Evolutionary conservation across 75 land plant genomes (phyloP).

Genomic region (Chamaecyparis obtusa): DNA sequence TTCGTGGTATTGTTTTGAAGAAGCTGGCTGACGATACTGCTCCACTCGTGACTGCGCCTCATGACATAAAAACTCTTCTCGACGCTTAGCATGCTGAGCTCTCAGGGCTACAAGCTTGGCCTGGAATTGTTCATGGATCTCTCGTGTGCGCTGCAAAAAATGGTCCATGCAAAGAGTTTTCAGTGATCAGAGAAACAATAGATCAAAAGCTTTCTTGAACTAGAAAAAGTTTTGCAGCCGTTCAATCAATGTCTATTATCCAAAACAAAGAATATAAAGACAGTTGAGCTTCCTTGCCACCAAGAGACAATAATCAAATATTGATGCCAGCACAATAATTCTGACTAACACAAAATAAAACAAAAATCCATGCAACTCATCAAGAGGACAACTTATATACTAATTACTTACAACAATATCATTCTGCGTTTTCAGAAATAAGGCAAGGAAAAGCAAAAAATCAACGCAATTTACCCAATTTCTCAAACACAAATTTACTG

Average conservation of each 20-base stretch:
- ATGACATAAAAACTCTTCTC: constrained; percentile 70
- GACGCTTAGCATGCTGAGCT: constrained; percentile 54
- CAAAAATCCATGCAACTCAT: not conserved
- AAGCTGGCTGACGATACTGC: constrained; percentile 43
- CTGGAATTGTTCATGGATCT: constrained; percentile 78
- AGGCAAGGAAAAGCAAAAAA: not conserved
- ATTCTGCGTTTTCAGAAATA: not conserved
- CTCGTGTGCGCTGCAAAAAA: constrained; percentile 59
- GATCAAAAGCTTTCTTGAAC: not conserved
- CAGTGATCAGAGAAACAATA: not conserved
- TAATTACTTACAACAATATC: not conserved
- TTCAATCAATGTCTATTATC: not conserved
- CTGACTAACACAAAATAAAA: not conserved
- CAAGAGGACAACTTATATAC: not conserved
- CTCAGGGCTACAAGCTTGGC: constrained; percentile 60
- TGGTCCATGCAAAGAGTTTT: not conserved
- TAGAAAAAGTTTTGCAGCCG: not conserved
- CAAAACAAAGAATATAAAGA: not conserved
- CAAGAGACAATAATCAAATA: not conserved
- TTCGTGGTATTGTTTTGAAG: constrained; percentile 24
- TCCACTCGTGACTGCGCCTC: constrained; percentile 68
- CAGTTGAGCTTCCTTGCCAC: not conserved
- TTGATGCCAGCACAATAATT: not conserved
- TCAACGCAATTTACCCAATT: not conserved
- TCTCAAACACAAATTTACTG: not conserved